Evolutionary conservation across 169 alveolate genomes (phyloP).

Genomic region (Theileria equi): DNA sequence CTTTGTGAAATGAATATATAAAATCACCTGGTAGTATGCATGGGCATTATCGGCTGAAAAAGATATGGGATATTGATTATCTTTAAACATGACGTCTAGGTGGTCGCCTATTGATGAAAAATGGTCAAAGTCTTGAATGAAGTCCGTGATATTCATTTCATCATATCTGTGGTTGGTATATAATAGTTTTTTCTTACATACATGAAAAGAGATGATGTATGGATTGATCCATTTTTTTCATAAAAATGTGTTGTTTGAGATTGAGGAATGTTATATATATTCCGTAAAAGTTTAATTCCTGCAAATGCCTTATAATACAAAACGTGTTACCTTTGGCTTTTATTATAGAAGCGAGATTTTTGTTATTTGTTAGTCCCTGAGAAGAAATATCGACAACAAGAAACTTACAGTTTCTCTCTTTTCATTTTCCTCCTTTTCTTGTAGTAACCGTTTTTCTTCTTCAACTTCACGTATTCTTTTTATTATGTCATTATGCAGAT

Average conservation of each 20-base stretch:
- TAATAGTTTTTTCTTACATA: slow-evolving; percentile 4
- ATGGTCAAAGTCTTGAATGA: slow-evolving; percentile 52
- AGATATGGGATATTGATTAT: neutral
- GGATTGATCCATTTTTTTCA: slow-evolving; percentile 39
- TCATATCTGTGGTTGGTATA: slow-evolving; percentile 33
- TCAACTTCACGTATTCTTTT: slow-evolving; percentile 6
- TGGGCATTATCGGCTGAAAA: slow-evolving; percentile 32
- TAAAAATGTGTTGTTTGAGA: slow-evolving; percentile 35
- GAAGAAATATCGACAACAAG: neutral
- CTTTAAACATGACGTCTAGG: slow-evolving; percentile 63
- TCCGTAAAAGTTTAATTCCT: slow-evolving; percentile 35
- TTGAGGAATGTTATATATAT: slow-evolving; percentile 44
- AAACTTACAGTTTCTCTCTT: neutral
- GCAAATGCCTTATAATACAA: neutral
- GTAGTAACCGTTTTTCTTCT: slow-evolving; percentile 3
- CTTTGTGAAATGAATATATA: neutral
- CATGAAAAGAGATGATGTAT: slow-evolving; percentile 58
- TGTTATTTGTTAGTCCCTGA: slow-evolving; percentile 4
- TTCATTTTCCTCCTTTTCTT: neutral
- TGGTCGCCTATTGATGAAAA: slow-evolving; percentile 48
- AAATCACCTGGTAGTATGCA: slow-evolving; percentile 43
- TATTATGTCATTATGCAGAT: slow-evolving; percentile 8
- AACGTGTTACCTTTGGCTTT: slow-evolving; percentile 20
- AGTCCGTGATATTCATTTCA: slow-evolving; percentile 50
- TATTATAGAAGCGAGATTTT: slow-evolving; percentile 5